Percentiles rank a stretch among this genome's conserved stretches.
These are phyloP conservation scores for Entrophospora sp. DNA, from an alignment of 192 early-diverging fungal species.

Conservation along the genomic window DNA sequence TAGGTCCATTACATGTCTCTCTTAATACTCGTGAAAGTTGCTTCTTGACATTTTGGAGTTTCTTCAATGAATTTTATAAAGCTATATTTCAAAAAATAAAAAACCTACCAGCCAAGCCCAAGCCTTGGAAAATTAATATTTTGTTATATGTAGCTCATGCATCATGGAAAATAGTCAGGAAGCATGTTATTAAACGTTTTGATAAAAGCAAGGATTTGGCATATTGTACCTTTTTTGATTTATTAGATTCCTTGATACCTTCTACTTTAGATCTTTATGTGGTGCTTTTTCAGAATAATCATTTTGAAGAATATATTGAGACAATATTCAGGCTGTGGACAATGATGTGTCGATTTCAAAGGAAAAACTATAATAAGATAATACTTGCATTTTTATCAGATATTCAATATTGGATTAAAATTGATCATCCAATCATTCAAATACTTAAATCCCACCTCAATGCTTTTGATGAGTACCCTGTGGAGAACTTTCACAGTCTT, in stretches of 20 bases:
- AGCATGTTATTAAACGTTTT: background rate
- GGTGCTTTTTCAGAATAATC: background rate
- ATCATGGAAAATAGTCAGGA: background rate
- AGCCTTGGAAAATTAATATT: background rate
- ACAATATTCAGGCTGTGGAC: background rate
- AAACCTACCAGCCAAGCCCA: background rate
- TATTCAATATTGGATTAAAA: background rate
- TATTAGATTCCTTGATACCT: background rate
- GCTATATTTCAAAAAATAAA: background rate
- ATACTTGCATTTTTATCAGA: background rate
- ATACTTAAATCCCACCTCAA: background rate
- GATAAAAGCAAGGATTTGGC: background rate
- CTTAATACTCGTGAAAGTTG: background rate
- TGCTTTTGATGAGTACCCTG: background rate
- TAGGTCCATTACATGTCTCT: constrained; percentile 1
- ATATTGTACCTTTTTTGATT: background rate
- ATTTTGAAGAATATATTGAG: background rate
- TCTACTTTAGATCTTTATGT: background rate
- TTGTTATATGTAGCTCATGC: background rate
- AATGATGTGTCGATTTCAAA: background rate
- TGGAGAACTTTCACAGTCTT: background rate
- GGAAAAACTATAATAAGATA: background rate
- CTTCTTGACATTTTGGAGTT: background rate
- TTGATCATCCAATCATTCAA: background rate
- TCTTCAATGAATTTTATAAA: background rate